Conservation (phyloP, 352 stramenopile species). For the Phytophthora vignae region DNA sequence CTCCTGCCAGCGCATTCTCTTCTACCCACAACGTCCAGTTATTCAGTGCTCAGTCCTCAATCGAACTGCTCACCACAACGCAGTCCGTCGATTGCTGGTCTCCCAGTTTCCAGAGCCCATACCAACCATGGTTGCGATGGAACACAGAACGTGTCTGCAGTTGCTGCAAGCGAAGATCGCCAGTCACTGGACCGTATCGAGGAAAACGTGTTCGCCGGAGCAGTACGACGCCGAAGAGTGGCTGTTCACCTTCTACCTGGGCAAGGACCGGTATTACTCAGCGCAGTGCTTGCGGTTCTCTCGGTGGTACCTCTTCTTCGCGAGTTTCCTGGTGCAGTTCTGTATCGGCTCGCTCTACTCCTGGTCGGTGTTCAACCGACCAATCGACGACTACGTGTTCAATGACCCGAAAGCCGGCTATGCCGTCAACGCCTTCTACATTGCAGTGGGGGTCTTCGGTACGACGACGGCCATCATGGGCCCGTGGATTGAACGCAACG, state of each 20-base stretch:
- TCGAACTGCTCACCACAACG: not conserved
- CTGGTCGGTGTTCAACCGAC: constrained; percentile 80
- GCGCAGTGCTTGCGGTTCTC: constrained; percentile 50
- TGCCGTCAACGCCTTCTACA: constrained; percentile 79
- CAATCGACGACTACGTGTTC: constrained; percentile 62
- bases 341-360: constrained; percentile 77
- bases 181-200: constrained; percentile 61
- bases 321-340: constrained; percentile 73
- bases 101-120: not conserved
- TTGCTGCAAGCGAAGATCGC: constrained; percentile 27
- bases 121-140: constrained; percentile 10
- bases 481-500: constrained; percentile 76
- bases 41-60: constrained; percentile 20
- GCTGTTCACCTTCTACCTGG: constrained; percentile 65
- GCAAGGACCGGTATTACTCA: constrained; percentile 65
- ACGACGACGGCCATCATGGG: constrained; percentile 73
- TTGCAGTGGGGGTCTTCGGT: constrained; percentile 66
- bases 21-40: constrained; percentile 7
- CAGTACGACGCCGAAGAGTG: constrained; percentile 73
- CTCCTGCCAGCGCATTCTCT: not conserved
- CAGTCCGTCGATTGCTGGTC: not conserved
- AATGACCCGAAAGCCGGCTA: constrained; percentile 48
- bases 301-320: constrained; percentile 73
- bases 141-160: constrained; percentile 27
- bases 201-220: constrained; percentile 52